Base-by-base conservation (phyloP, 352 stramenopile species). In the Albugo candida region DNA sequence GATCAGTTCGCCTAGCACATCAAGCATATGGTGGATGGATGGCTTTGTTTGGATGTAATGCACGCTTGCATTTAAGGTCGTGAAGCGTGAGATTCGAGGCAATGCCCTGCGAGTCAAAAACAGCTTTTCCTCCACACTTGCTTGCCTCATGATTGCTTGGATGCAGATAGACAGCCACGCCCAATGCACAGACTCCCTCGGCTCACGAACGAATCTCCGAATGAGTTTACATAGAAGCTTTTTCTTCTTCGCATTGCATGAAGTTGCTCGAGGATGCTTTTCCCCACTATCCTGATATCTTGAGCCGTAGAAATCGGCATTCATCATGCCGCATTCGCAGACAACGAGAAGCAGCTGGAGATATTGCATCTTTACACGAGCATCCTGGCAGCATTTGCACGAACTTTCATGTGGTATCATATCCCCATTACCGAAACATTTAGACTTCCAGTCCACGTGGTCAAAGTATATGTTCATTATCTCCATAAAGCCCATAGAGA, bases 141-240 rank as follows among this genome's bases (percentile, higher is more conserved):
- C 67, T 18, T 88, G 86, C 13, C 93, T 72, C 11, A 98, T 59
- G 64, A 95, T 97, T 17, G 89, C 89, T 65, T 98, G 92, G 8
- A 97, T 72, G 52, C 91, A 97, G n/a, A 83, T 96, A 2, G 92
- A 83, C 31, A 98, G 51, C 93, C 93, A 98, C 55, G 97, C 97
- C 13, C 86, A 73, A 49, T 98, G 97, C 37, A 92, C 89, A 11
- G 87, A 97, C 45, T 97, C 86, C 13, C 80, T 67, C 8, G 82
- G 73, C 55, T 98, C 89, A 18, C 75, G 54, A 36, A 95, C 82
- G 41, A 97, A 72, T 16, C 81, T 81, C 12, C 73, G 41, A 40
- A 96, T 83, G 44, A 93, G 86, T 53, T 93, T 94, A 54, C 85
- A 86, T 4, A 97, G 55, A 13, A 97, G 54, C 0, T 87, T 88